Conservation (phyloP, 441 rosid genomes). For the Croton laevigatus region DNA sequence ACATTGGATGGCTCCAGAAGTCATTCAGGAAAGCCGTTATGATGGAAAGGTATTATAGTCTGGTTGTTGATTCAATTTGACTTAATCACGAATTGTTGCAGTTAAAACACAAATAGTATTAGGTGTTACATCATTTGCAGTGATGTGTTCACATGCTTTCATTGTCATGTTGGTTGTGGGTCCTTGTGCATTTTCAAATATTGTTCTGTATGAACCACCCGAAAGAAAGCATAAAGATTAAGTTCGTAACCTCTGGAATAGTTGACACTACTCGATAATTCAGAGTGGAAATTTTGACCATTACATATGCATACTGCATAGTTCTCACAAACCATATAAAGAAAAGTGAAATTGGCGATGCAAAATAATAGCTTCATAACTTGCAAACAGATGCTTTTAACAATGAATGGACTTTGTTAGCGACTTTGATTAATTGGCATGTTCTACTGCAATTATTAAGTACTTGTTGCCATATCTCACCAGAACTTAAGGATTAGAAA, state of each 20-base stretch:
- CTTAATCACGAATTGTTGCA: not conserved
- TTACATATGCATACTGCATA: not conserved
- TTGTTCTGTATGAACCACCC: not conserved
- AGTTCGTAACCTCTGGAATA: not conserved
- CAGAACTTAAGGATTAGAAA: not conserved
- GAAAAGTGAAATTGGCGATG: not conserved
- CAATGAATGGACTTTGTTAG: not conserved
- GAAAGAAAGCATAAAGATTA: not conserved
- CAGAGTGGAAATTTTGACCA: not conserved
- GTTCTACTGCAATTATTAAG: not conserved
- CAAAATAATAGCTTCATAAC: not conserved
- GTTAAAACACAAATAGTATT: constrained; percentile 2
- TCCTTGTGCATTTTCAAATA: not conserved
- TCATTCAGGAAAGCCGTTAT: constrained; percentile 98
- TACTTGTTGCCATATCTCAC: not conserved
- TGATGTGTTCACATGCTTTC: constrained; percentile 7
- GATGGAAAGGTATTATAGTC: constrained; percentile 86
- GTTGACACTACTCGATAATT: not conserved
- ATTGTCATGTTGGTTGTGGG: not conserved
- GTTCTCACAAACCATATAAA: not conserved
- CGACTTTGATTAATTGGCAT: not conserved
- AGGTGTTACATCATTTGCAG: constrained; percentile 10
- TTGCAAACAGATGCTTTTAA: not conserved
- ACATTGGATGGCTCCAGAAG: constrained; percentile 99
- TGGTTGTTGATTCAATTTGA: constrained; percentile 15